Evolutionary conservation across 768 basidiomycete genomes (phyloP).

Genomic region (Butyriboletus loyo): DNA sequence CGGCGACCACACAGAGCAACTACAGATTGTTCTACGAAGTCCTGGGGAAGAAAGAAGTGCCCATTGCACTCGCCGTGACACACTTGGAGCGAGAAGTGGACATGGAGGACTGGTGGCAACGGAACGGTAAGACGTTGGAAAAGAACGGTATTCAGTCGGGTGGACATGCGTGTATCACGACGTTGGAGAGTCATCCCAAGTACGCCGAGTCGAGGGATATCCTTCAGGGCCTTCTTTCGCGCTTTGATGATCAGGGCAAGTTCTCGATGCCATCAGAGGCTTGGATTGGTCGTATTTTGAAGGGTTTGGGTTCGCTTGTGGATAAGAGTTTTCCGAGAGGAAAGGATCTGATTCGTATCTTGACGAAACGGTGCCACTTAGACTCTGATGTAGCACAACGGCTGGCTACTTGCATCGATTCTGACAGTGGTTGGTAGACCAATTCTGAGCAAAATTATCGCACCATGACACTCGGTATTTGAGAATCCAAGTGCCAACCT

Average conservation of each 20-base stretch:
- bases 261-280: conserved; percentile 29
- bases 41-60: conserved; percentile 34
- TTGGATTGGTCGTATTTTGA: conserved; percentile 26
- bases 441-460: not conserved
- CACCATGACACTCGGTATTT: not conserved
- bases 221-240: conserved; percentile 17
- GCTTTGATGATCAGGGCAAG: conserved; percentile 26
- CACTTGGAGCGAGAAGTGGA: conserved; percentile 35
- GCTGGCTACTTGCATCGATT: conserved; percentile 21
- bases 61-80: conserved; percentile 38
- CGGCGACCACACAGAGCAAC: conserved; percentile 24
- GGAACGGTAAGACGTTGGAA: conserved; percentile 22
- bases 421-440: conserved; percentile 2
- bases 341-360: conserved; percentile 23
- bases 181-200: conserved; percentile 24
- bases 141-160: conserved; percentile 19
- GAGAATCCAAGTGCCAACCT: too few species aligned
- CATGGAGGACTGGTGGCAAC: conserved; percentile 35
- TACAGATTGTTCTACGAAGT: conserved; percentile 25
- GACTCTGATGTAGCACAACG: conserved; percentile 21
- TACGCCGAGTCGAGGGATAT: conserved; percentile 30
- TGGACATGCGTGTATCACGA: conserved; percentile 34
- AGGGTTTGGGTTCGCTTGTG: conserved; percentile 19
- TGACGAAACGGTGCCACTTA: conserved; percentile 28
- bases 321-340: conserved; percentile 19